Percentiles rank a stretch among this genome's conserved stretches.
These are phyloP conservation scores for Lathyrus oleraceus DNA, from an alignment of 306 rosid species.

Conservation along the genomic window DNA sequence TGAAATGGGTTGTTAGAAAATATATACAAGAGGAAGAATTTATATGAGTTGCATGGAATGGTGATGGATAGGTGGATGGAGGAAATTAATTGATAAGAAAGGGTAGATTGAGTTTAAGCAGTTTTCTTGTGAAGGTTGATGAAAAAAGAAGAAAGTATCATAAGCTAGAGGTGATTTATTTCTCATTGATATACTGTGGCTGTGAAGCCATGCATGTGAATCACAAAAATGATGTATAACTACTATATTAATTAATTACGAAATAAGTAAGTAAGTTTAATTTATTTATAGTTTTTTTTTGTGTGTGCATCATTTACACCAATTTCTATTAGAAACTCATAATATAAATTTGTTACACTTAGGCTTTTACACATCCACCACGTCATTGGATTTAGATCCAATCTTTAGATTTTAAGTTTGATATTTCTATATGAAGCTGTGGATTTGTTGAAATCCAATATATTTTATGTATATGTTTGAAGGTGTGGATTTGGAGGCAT, in stretches of 20 bases:
- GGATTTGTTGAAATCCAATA: too few relatives aligned
- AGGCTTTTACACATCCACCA: too few relatives aligned
- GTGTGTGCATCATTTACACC: neutral
- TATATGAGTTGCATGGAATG: neutral
- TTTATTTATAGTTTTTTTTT: neutral
- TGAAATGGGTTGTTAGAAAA: neutral
- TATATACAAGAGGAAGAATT: neutral
- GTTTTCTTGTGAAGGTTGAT: conserved; percentile 51
- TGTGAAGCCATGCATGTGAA: conserved; percentile 51
- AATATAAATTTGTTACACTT: neutral
- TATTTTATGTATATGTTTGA: too few relatives aligned
- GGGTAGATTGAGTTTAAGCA: conserved; percentile 27
- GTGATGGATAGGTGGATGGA: neutral
- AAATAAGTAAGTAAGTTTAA: neutral
- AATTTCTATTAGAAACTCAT: neutral
- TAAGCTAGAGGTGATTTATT: conserved; percentile 32
- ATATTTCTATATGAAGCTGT: too few relatives aligned
- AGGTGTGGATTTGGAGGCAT: too few relatives aligned
- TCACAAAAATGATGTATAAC: conserved; percentile 12
- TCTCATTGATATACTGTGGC: neutral
- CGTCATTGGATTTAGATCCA: too few relatives aligned
- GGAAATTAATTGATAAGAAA: conserved; percentile 20
- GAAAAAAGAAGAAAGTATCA: conserved; percentile 21
- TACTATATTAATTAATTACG: neutral
- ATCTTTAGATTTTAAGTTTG: too few relatives aligned